A percentile compares a stretch with the other conserved stretches of the same genome.
These are phyloP conservation scores for Kazachstania africana DNA, from an alignment of 805 yeast genomes.

Conservation along the genomic window DNA sequence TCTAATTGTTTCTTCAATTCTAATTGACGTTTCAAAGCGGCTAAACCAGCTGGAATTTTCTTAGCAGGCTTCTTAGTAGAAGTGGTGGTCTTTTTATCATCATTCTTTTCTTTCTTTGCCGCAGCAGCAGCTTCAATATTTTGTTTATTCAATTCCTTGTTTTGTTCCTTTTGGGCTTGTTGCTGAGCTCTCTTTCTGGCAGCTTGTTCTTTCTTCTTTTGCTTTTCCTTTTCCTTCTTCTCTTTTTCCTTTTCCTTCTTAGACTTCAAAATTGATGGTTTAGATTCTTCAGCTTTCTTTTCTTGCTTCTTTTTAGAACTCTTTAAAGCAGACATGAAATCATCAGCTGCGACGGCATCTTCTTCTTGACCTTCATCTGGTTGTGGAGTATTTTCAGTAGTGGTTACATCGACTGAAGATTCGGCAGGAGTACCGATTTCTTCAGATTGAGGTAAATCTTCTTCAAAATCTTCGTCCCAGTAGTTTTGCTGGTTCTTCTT, in stretches of 20 bases:
- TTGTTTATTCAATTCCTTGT: constrained; percentile 36
- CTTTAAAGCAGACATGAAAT: constrained; percentile 75
- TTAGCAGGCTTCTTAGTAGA: constrained; percentile 37
- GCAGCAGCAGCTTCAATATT: constrained; percentile 26
- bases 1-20: constrained; percentile 81
- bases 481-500: constrained; percentile 63
- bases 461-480: constrained; percentile 69
- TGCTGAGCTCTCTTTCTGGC: constrained; percentile 70
- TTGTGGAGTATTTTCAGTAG: constrained; percentile 6
- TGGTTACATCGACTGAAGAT: constrained; percentile 6
- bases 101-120: constrained; percentile 20
- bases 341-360: constrained; percentile 42
- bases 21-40: constrained; percentile 81
- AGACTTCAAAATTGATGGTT: constrained; percentile 68
- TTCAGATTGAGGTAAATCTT: constrained; percentile 40
- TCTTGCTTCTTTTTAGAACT: constrained; percentile 66
- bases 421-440: constrained; percentile 35
- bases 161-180: constrained; percentile 48
- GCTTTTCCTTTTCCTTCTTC: constrained; percentile 86
- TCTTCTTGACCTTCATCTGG: constrained; percentile 28
- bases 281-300: constrained; percentile 40
- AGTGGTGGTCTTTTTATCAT: constrained; percentile 28
- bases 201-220: constrained; percentile 81
- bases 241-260: constrained; percentile 93
- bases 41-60: constrained; percentile 82